Conservation (phyloP, 257 asterid species). For the Solanum tarijense region DNA sequence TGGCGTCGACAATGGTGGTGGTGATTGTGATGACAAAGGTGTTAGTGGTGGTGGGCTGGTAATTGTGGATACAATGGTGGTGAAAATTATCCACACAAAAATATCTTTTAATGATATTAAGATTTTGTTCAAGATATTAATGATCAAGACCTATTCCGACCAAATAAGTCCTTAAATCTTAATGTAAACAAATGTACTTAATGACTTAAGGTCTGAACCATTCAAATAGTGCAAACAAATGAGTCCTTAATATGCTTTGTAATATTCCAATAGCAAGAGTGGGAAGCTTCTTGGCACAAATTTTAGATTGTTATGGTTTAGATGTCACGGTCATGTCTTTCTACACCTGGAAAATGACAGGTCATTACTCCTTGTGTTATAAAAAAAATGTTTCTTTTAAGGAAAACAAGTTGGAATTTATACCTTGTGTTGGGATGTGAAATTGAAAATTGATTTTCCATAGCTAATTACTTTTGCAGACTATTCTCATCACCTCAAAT, state of each 20-base stretch:
- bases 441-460: constrained; percentile 1
- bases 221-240: neutral
- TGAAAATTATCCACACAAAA: neutral
- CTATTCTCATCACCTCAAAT: constrained; percentile 78
- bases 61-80: neutral
- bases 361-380: neutral
- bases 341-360: neutral
- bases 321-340: neutral
- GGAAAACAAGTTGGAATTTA: neutral
- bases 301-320: neutral
- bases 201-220: too few species aligned
- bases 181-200: neutral
- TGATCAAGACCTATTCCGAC: neutral
- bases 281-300: neutral
- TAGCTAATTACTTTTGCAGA: constrained; percentile 28
- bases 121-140: neutral
- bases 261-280: neutral
- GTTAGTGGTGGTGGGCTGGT: neutral
- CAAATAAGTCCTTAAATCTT: neutral
- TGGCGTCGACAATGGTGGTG: neutral
- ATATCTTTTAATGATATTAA: neutral
- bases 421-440: constrained; percentile 10
- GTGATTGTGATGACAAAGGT: neutral
- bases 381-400: neutral
- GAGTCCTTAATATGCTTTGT: neutral